Conservation (phyloP, 2,329 filamentous ascomycete genomes). For the Diaporthe citrichinensis region DNA sequence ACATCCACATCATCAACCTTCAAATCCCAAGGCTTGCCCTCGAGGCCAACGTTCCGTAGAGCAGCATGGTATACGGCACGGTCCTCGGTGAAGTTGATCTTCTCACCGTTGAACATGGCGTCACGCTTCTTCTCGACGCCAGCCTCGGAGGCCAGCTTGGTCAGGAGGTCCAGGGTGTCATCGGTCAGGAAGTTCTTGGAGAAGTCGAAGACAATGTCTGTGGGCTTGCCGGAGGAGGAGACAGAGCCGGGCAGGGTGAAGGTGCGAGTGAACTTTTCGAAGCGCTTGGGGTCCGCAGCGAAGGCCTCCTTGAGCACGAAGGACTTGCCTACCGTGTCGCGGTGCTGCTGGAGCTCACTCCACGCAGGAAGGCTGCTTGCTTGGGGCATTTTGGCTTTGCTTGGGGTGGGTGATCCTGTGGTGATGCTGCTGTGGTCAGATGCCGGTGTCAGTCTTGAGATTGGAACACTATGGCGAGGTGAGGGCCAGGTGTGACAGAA, state of each 20-base stretch:
- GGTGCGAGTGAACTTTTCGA: slow-evolving; percentile 89
- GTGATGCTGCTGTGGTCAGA: not conserved
- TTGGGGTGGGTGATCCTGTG: slow-evolving; percentile 8
- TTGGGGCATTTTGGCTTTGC: slow-evolving; percentile 75
- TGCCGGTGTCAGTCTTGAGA: not conserved
- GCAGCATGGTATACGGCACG: slow-evolving; percentile 96
- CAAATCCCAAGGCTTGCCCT: slow-evolving; percentile 75
- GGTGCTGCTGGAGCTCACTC: slow-evolving; percentile 92
- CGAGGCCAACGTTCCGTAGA: slow-evolving; percentile 82
- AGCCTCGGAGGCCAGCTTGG: slow-evolving; percentile 93
- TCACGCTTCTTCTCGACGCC: slow-evolving; percentile 93
- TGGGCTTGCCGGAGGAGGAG: slow-evolving; percentile 67
- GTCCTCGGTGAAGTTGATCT: slow-evolving; percentile 99
- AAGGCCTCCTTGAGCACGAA: slow-evolving; percentile 96
- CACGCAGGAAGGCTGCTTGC: slow-evolving; percentile 89
- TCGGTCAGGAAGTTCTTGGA: slow-evolving; percentile 98
- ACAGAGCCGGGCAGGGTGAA: slow-evolving; percentile 85
- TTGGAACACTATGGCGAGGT: not conserved
- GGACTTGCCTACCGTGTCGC: slow-evolving; percentile 86
- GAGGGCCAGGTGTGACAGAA: not conserved
- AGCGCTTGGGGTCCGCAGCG: slow-evolving; percentile 87
- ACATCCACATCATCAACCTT: slow-evolving; percentile 93
- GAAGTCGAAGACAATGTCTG: slow-evolving; percentile 97
- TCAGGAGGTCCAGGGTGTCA: slow-evolving; percentile 87
- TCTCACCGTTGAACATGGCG: slow-evolving; percentile 96